Evolutionary conservation across 2,329 filamentous ascomycete species (phyloP), one percentile per base, ranked within the genome.

Genomic region (Berkeleyomyces rouxiae): DNA sequence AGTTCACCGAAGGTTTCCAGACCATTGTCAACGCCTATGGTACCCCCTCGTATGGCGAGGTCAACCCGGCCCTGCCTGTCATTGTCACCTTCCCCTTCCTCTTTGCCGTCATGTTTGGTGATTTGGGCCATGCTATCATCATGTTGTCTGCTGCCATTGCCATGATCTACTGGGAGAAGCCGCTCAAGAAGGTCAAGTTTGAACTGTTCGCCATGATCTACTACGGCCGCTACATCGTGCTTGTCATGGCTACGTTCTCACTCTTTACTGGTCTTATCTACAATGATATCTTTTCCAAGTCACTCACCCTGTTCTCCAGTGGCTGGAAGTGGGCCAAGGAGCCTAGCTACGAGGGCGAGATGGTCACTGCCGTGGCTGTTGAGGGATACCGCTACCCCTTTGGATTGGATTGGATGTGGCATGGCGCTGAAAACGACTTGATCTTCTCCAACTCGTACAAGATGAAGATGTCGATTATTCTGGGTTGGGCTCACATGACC

Each of bases 21-120:
- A 97, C 92, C 64, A 99, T 99, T 72, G 95, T 99, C 73, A 92
- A 99, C 70, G 93, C 95, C 37, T 99, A 99, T 71, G 95, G 93
- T 71, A 96, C 93, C 49, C 88, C 93, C 65, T 97, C 95, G 67
- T 99, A 99, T 75, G 88, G 88, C 68, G 93, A 99, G 76, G 88
- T 96, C 73, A 99, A 99, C 75, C 93, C 93, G 63, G 92, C 90
- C 66, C 81, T 99, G 31, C 92, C 92, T 44, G 93, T 95, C 60
- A 90, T 97, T 68, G 86, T 99, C 67, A 99, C 93, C 4, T 99
- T 99, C 75, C 93, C 95, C n/a, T 99, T 99, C 79, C 79, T 99
- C 66, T 99, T 99, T 72, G 93, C 93, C 59, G 93, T 99, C 82
- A 99, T 99, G 93, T 99, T 99, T 72, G 95, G 93, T 78, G 93